Percentiles rank a stretch among this genome's conserved stretches.
These are phyloP conservation scores for Angomonas desouzai DNA, from an alignment of 208 protist species.

Conservation along the genomic window DNA sequence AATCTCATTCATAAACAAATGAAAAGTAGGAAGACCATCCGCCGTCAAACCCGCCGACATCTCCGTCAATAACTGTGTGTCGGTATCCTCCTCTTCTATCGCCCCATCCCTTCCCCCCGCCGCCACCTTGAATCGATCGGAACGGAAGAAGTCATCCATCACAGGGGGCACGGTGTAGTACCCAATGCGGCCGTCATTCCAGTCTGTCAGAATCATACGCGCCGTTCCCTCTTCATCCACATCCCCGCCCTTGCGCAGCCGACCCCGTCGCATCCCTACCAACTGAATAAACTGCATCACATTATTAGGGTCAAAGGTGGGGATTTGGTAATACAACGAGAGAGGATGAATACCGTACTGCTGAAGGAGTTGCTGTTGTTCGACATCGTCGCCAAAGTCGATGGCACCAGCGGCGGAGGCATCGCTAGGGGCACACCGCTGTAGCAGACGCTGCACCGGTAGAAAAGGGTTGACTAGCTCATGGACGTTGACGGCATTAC, in stretches of 20 bases:
- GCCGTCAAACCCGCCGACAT: constrained; percentile 47
- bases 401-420: constrained; percentile 32
- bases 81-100: constrained; percentile 18
- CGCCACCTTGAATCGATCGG: constrained; percentile 10
- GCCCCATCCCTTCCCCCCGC: constrained; percentile 3
- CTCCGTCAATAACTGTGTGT: constrained; percentile 41
- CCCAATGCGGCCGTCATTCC: constrained; percentile 93
- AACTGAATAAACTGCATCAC: constrained; percentile 83
- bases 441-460: constrained; percentile 88
- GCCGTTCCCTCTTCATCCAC: constrained; percentile 91
- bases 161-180: constrained; percentile 95
- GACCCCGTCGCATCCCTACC: constrained; percentile 76
- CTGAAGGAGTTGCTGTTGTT: constrained; percentile 15
- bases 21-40: constrained; percentile 86
- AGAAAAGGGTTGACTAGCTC: constrained; percentile 90
- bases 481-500: constrained; percentile 94
- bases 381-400: constrained; percentile 29
- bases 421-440: constrained; percentile 50
- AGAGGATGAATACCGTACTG: constrained; percentile 56
- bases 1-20: constrained; percentile 50
- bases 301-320: constrained; percentile 55
- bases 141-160: constrained; percentile 45
- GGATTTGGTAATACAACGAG: constrained; percentile 80
- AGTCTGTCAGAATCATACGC: constrained; percentile 92
- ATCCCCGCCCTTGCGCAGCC: constrained; percentile 79